A percentile compares a stretch with the other conserved stretches of the same genome.
These are phyloP conservation scores for Beta corolliflora DNA, from an alignment of 179 eudicot species.

Conservation along the genomic window DNA sequence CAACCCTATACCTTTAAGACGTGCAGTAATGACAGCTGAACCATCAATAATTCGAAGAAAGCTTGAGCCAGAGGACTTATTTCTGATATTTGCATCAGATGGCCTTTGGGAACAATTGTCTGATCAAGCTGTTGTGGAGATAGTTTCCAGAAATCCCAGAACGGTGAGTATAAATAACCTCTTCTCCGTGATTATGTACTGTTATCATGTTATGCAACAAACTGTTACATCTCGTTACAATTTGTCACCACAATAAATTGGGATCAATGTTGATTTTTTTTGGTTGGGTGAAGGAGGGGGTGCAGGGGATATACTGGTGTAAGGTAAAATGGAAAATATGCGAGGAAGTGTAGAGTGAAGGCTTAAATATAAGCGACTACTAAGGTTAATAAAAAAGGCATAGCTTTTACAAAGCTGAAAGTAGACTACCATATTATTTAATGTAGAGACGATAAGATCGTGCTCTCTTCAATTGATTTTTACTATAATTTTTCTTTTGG, in stretches of 20 bases:
- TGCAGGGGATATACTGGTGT: no score
- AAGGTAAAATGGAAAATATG: no score
- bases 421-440: not conserved
- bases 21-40: slow-evolving; percentile 50
- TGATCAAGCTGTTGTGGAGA: slow-evolving; percentile 56
- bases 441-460: not conserved
- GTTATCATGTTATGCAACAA: not conserved
- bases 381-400: not conserved
- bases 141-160: slow-evolving; percentile 52
- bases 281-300: not conserved
- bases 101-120: slow-evolving; percentile 62
- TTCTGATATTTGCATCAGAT: slow-evolving; percentile 59
- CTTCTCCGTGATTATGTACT: not conserved
- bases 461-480: not conserved
- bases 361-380: not conserved
- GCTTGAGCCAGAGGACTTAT: slow-evolving; percentile 44
- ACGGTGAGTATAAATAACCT: slow-evolving; percentile 28
- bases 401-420: not conserved
- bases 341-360: not conserved
- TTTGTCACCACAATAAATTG: not conserved
- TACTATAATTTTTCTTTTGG: not conserved
- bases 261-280: not conserved
- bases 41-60: slow-evolving; percentile 45
- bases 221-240: not conserved
- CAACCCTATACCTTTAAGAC: slow-evolving; percentile 39